These are phyloP conservation scores for Fusarium verticillioides DNA, from an alignment of 2,329 filamentous ascomycete genomes.

Conservation along the genomic window DNA sequence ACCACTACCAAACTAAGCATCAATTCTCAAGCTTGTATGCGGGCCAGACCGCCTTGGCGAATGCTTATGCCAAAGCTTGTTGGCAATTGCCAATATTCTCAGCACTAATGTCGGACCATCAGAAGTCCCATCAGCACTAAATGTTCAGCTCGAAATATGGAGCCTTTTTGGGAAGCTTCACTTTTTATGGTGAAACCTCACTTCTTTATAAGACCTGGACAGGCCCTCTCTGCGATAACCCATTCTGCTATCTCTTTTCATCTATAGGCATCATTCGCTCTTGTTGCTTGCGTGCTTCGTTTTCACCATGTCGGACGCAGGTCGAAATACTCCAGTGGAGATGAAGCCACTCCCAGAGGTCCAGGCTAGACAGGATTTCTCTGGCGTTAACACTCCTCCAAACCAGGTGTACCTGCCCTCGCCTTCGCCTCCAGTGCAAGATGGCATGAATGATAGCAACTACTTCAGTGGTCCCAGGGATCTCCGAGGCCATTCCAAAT, in stretches of 20 bases:
- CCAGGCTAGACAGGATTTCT: not conserved
- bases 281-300: fast-evolving
- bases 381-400: not conserved
- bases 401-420: not conserved
- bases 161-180: not conserved
- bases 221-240: fast-evolving
- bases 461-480: conserved; percentile 75
- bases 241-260: fast-evolving
- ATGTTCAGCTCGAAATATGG: not conserved
- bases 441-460: conserved; percentile 55
- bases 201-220: not conserved
- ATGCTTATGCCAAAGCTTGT: not conserved
- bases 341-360: not conserved
- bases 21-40: not conserved
- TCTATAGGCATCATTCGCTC: fast-evolving
- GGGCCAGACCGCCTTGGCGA: not conserved
- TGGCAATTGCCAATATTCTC: not conserved
- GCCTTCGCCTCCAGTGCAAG: no score
- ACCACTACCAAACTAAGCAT: not conserved
- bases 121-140: not conserved
- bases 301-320: not conserved
- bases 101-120: not conserved
- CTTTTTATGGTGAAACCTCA: no score
- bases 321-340: not conserved
- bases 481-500: conserved; percentile 78